Conservation (phyloP, 1,284 basidiomycete genomes). For the Trichosporon faecale region DNA sequence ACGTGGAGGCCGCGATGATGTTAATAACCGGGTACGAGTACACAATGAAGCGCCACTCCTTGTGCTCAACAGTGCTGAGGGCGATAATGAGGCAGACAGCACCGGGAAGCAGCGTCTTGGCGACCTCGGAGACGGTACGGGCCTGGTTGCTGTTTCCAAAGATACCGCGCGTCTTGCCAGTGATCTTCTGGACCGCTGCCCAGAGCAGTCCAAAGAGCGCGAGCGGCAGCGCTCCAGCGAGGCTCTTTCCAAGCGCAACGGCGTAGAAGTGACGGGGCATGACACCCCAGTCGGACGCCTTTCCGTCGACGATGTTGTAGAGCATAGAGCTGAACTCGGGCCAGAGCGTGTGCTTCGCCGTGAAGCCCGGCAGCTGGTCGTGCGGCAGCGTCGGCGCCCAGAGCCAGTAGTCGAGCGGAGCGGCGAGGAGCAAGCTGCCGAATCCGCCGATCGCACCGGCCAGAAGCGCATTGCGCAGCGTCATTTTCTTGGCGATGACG, state of each 20-base stretch:
- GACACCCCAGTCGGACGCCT: conserved; percentile 89
- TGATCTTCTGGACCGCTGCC: conserved; percentile 11
- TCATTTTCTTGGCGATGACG: conserved; percentile 55
- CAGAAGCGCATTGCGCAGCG: conserved; percentile 56
- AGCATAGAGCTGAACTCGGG: conserved; percentile 77
- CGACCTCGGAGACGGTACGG: conserved; percentile 23
- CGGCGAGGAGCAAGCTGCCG: conserved; percentile 61
- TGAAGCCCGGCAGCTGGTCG: conserved; percentile 37
- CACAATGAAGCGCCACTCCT: conserved; percentile 92
- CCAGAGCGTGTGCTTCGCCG: conserved; percentile 62
- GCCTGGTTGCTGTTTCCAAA: conserved; percentile 15
- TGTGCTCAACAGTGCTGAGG: conserved; percentile 66
- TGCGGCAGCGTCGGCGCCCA: conserved; percentile 58
- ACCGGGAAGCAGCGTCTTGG: conserved; percentile 50
- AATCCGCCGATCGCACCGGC: conserved; percentile 60
- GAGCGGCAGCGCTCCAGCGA: conserved; percentile 66
- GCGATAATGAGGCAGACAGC: conserved; percentile 61
- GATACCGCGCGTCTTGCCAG: conserved; percentile 1
- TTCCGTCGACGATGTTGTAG: conserved; percentile 85
- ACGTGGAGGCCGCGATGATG: conserved; percentile 68
- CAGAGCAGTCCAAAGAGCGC: conserved; percentile 57
- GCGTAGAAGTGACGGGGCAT: conserved; percentile 71
- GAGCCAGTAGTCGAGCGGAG: conserved; percentile 77
- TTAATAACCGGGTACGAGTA: conserved; percentile 83
- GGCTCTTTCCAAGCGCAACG: conserved; percentile 71